These are phyloP conservation scores for Datura wrightii DNA, from an alignment of 257 asterid genomes.

Conservation along the genomic window DNA sequence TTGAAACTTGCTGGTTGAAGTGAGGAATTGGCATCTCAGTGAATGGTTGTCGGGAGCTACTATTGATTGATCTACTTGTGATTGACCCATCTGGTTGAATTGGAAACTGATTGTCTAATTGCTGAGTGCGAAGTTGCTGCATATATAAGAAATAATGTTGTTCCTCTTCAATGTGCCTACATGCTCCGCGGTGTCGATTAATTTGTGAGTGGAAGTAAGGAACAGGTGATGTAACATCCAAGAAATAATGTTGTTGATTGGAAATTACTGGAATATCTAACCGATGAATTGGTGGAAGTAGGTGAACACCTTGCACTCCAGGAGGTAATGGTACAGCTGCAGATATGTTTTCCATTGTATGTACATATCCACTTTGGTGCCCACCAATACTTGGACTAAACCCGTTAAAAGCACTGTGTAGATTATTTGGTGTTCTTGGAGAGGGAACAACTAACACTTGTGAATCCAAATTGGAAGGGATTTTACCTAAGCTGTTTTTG, in stretches of 20 bases:
- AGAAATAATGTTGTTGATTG: constrained; percentile 22
- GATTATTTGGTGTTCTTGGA: constrained; percentile 25
- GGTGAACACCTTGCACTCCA: constrained; percentile 29
- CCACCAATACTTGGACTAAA: constrained; percentile 27
- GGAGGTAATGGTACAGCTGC: constrained; percentile 19
- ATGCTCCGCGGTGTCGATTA: constrained; percentile 20
- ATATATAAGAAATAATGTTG: constrained; percentile 29
- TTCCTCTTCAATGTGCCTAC: constrained; percentile 26
- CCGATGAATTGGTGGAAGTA: constrained; percentile 18
- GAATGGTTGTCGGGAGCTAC: constrained; percentile 2
- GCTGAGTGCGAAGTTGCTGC: constrained; percentile 19
- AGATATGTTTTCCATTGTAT: constrained; percentile 28
- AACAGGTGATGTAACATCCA: constrained; percentile 19
- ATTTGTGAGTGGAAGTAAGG: constrained; percentile 28
- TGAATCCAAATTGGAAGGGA: constrained; percentile 12
- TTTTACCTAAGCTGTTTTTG: constrained; percentile 17
- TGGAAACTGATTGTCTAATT: neutral
- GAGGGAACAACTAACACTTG: constrained; percentile 9
- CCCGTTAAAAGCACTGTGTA: neutral
- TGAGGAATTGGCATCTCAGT: constrained; percentile 8
- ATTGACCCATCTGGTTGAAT: neutral
- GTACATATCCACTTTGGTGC: constrained; percentile 29
- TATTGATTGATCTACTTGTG: constrained; percentile 13
- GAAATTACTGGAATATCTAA: constrained; percentile 25
- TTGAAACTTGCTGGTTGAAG: constrained; percentile 18